phyloP scores from a whole-genome alignment of 345 rosid genomes.

The Ceriops decandra region DNA sequence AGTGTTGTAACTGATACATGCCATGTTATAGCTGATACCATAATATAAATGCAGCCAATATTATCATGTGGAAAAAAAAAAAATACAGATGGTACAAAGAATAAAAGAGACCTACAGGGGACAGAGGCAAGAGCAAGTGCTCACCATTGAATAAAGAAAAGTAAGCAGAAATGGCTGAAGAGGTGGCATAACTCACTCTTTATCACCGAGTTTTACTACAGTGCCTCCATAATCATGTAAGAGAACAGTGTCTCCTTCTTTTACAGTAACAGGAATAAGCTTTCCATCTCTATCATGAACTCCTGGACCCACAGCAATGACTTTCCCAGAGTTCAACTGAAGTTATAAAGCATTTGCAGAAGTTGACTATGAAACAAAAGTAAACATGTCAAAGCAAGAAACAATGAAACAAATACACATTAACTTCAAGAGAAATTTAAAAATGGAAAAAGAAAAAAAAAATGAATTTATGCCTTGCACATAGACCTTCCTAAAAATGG shows the following conservation, averaged over 20 bases:
- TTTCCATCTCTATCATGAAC: constrained; percentile 19
- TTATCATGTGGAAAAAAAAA: no score
- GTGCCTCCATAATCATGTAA: constrained; percentile 30
- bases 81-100: no score
- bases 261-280: constrained; percentile 17
- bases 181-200: constrained; percentile 12
- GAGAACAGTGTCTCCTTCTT: constrained; percentile 30
- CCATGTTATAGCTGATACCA: no score
- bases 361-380: background rate
- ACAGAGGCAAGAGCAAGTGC: no score
- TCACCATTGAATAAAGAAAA: background rate
- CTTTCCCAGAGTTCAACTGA: constrained; percentile 25
- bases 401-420: background rate
- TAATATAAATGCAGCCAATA: no score
- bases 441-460: background rate
- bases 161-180: background rate
- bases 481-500: background rate
- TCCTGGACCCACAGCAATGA: constrained; percentile 27
- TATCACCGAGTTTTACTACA: constrained; percentile 25
- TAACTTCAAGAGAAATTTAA: background rate
- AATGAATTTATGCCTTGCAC: background rate
- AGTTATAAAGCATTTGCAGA: background rate
- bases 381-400: background rate
- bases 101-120: no score
- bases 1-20: no score